Percentiles rank a stretch among this genome's conserved stretches.
Conservation (phyloP, 306 rosid species). For the Quercus ilex region DNA sequence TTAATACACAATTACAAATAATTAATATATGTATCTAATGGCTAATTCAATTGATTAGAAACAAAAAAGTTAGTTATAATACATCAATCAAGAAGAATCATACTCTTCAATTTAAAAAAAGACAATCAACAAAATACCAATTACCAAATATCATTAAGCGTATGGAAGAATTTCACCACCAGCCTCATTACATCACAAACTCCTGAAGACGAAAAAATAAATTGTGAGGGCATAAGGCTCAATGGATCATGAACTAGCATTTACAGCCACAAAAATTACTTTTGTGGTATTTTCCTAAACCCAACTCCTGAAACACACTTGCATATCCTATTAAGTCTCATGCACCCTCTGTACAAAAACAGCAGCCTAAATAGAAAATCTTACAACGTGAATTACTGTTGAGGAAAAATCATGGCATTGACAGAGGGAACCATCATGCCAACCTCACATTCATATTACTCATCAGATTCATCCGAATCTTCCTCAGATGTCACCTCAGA, state of each 20-base stretch:
- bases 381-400: slow-evolving; percentile 12
- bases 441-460: slow-evolving; percentile 9
- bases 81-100: not conserved
- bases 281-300: not conserved
- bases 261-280: not conserved
- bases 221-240: not conserved
- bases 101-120: not conserved
- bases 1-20: not conserved
- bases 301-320: not conserved
- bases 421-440: not conserved
- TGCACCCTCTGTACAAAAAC: slow-evolving; percentile 27
- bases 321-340: slow-evolving; percentile 12
- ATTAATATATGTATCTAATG: too few species aligned
- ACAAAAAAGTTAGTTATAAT: not conserved
- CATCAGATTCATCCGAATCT: slow-evolving; percentile 45
- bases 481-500: slow-evolving; percentile 56
- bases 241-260: not conserved
- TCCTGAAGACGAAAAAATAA: not conserved
- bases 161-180: not conserved
- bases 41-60: not conserved
- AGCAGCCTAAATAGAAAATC: slow-evolving; percentile 24
- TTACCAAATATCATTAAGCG: not conserved
- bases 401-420: slow-evolving; percentile 5
- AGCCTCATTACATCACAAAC: not conserved
- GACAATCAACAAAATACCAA: not conserved